Percentiles rank a stretch among this genome's conserved stretches.
Conservation (phyloP, 2,329 filamentous ascomycete species). For the Harringtonia lauricola region DNA sequence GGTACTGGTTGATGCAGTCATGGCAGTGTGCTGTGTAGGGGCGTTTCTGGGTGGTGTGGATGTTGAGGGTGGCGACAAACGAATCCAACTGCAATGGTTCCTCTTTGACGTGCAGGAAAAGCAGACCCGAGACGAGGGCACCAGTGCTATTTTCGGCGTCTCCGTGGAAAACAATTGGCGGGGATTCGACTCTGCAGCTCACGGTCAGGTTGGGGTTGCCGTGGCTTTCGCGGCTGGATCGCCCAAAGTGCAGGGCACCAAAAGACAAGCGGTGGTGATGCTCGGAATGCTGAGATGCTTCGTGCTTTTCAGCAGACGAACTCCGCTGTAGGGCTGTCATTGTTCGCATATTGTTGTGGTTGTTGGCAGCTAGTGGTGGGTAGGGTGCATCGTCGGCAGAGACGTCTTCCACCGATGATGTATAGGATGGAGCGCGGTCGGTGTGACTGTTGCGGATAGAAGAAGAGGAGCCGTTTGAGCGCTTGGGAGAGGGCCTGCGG, state of each 20-base stretch:
- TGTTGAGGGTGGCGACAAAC: constrained; percentile 61
- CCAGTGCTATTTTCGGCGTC: constrained; percentile 64
- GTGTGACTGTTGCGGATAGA: constrained; percentile 16
- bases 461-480: constrained; percentile 6
- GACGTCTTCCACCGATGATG: constrained; percentile 24
- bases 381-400: constrained; percentile 12
- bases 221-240: constrained; percentile 28
- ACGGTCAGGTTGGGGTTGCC: constrained; percentile 30
- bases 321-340: constrained; percentile 6
- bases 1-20: constrained; percentile 61
- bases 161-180: constrained; percentile 77
- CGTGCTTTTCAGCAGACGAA: constrained; percentile 11
- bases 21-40: constrained; percentile 70
- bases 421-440: constrained; percentile 23
- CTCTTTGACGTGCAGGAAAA: constrained; percentile 63
- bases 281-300: constrained; percentile 20
- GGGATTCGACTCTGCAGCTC: constrained; percentile 65
- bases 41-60: constrained; percentile 66
- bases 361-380: neutral
- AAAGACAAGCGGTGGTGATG: constrained; percentile 30
- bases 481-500: constrained; percentile 17
- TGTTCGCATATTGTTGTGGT: constrained; percentile 8
- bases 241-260: constrained; percentile 29
- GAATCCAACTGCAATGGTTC: constrained; percentile 55
- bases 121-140: constrained; percentile 73